These are phyloP conservation scores for Ustilago trichophora DNA, from an alignment of 1,284 basidiomycete genomes.

Conservation along the genomic window DNA sequence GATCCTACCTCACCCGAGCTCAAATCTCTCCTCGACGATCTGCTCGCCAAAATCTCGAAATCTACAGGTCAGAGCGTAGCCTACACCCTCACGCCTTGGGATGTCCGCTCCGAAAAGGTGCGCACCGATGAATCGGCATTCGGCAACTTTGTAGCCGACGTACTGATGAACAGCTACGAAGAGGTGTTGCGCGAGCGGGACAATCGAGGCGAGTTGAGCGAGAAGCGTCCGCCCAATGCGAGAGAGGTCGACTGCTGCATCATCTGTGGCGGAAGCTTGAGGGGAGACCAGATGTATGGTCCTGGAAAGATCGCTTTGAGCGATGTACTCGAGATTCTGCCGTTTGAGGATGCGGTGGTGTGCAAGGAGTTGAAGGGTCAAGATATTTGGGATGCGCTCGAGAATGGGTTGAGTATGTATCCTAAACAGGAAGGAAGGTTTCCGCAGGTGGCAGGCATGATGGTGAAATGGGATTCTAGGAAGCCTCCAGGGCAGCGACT, in stretches of 20 bases:
- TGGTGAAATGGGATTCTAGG: conserved; percentile 85
- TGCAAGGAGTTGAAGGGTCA: conserved; percentile 83
- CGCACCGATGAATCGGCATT: conserved; percentile 78
- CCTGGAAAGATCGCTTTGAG: conserved; percentile 82
- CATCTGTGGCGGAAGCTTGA: conserved; percentile 74
- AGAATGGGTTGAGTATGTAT: conserved; percentile 79
- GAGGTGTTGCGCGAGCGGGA: conserved; percentile 74
- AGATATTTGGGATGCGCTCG: conserved; percentile 82
- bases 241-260: conserved; percentile 51
- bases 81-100: conserved; percentile 77
- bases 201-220: conserved; percentile 68
- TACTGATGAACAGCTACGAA: conserved; percentile 84
- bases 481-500: conserved; percentile 61
- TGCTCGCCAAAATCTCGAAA: conserved; percentile 77
- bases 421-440: conserved; percentile 93
- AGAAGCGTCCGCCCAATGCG: conserved; percentile 11
- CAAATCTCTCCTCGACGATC: conserved; percentile 73
- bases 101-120: conserved; percentile 79
- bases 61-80: conserved; percentile 74
- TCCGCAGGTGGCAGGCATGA: conserved; percentile 85
- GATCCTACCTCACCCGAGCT: conserved; percentile 74
- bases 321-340: conserved; percentile 85
- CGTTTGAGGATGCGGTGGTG: conserved; percentile 83
- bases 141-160: conserved; percentile 90
- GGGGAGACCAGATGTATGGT: conserved; percentile 82